These are phyloP conservation scores for Opeltia flavorubescens DNA, from an alignment of 495 filamentous ascomycete genomes.

Conservation along the genomic window DNA sequence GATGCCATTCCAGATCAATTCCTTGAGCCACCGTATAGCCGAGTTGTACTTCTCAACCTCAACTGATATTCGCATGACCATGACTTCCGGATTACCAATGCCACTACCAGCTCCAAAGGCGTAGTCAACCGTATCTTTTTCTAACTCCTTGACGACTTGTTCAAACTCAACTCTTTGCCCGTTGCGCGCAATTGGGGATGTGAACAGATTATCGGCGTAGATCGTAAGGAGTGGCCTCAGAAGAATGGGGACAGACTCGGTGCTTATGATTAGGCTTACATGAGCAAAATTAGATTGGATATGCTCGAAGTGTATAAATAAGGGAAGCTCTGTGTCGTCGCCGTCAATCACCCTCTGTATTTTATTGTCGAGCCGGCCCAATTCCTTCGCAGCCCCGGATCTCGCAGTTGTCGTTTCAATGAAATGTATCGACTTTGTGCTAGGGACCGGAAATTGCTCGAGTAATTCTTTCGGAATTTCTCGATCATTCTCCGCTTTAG, in stretches of 20 bases:
- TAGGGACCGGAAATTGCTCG: constrained; percentile 65
- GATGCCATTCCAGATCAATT: constrained; percentile 73
- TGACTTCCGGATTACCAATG: constrained; percentile 63
- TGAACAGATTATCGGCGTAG: constrained; percentile 88
- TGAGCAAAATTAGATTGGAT: constrained; percentile 82
- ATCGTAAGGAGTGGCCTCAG: constrained; percentile 70
- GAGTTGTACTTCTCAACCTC: constrained; percentile 78
- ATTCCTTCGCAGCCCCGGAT: constrained; percentile 60
- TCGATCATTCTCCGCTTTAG: constrained; percentile 78
- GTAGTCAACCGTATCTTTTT: constrained; percentile 81
- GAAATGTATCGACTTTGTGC: constrained; percentile 83
- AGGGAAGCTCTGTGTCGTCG: constrained; percentile 46
- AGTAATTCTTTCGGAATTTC: constrained; percentile 69
- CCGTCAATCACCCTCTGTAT: constrained; percentile 68
- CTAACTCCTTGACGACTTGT: constrained; percentile 74
- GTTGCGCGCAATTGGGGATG: constrained; percentile 67
- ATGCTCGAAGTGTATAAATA: constrained; percentile 96
- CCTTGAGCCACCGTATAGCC: constrained; percentile 71
- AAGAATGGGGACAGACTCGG: constrained; percentile 53
- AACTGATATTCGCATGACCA: constrained; percentile 68
- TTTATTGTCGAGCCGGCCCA: constrained; percentile 50
- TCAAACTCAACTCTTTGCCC: constrained; percentile 76
- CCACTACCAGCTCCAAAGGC: constrained; percentile 46
- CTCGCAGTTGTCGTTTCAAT: constrained; percentile 77
- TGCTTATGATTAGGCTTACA: constrained; percentile 63